Evolutionary conservation across 2,329 filamentous ascomycete species (phyloP), one percentile per base, ranked within the genome.

Genomic region (Phialocephala subalpina): DNA sequence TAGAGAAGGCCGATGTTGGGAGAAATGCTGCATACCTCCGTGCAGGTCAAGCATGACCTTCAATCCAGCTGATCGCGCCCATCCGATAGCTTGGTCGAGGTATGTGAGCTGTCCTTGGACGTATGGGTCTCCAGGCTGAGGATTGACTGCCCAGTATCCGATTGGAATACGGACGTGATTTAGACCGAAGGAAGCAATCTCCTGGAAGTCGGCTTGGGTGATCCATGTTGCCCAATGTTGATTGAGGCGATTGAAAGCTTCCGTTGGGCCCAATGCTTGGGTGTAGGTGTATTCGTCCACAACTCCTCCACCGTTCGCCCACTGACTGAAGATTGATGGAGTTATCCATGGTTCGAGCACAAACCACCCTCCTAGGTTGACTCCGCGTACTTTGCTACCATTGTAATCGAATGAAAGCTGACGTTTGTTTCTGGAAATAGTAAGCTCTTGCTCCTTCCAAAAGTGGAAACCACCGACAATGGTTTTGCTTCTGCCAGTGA

Each of bases 1-100:
- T 66, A 69, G 60, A 27, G 7, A 57, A 52, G 12, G 2, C 16
- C 4, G 20, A 42, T 14, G 9, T 18, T 22, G 5, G 40, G 0
- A 8, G 3, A 79, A 8, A 6, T 6, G 33, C 22, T 20, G n/a
- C 83, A 76, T 76, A 87, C 86, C 86, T 70, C 89, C 89, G 73
- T 92, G 90, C 25, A 92, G 78, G 74, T 92, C 90, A 71, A 92
- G 83, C 78, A 90, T 84, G 49, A 91, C 86, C 73, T 89, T 89
- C 58, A 92, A 75, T 3, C 86, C 85, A 53, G 84, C 81, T 53
- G 75, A 78, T 65, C 82, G 77, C 12, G 89, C 90, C 86, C 89
- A 89, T 67, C 79, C 76, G 63, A 90, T 80, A 27, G 87, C 85
- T 67, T 83, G 73, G 65, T 88, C 86, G 11, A 91, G 80, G 71